Evolutionary conservation across 192 early-diverging fungal genomes (phyloP).

Genomic region (Backusella mclennaniae): DNA sequence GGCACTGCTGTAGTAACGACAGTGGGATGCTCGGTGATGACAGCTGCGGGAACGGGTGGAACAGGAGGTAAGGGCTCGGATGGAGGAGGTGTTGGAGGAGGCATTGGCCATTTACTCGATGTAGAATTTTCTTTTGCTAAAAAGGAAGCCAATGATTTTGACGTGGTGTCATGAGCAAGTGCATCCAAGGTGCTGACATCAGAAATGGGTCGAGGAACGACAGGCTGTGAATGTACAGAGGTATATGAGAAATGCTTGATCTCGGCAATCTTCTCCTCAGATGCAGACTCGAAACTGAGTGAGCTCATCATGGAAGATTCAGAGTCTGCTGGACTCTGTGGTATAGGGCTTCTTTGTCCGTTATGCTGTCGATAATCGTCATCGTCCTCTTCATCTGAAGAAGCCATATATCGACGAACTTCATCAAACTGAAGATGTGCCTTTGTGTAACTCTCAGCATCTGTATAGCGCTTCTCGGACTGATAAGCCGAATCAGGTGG

Average conservation of each 20-base stretch:
- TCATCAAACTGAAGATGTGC: conserved; percentile 10
- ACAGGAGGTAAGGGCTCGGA: conserved; percentile 22
- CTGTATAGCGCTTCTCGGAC: neutral
- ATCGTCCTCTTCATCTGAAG: neutral
- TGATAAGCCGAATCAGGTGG: neutral
- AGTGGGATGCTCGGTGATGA: neutral
- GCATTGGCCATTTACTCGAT: conserved; percentile 10
- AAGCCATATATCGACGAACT: neutral
- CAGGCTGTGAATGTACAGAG: conserved; percentile 11
- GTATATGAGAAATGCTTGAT: conserved; percentile 14
- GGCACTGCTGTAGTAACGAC: neutral
- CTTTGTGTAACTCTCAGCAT: neutral
- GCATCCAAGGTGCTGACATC: neutral
- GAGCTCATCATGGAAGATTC: neutral
- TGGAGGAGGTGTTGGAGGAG: conserved; percentile 23
- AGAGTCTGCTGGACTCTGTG: neutral
- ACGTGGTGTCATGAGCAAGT: neutral
- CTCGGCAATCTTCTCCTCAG: neutral
- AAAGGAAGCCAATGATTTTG: neutral
- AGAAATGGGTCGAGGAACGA: neutral
- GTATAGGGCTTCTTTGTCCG: neutral
- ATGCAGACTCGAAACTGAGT: neutral
- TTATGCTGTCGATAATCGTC: neutral
- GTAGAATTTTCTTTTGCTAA: conserved; percentile 3
- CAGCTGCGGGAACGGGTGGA: neutral